Conservation (phyloP, 495 filamentous ascomycete species). For the Hyaloscypha finlandica region DNA sequence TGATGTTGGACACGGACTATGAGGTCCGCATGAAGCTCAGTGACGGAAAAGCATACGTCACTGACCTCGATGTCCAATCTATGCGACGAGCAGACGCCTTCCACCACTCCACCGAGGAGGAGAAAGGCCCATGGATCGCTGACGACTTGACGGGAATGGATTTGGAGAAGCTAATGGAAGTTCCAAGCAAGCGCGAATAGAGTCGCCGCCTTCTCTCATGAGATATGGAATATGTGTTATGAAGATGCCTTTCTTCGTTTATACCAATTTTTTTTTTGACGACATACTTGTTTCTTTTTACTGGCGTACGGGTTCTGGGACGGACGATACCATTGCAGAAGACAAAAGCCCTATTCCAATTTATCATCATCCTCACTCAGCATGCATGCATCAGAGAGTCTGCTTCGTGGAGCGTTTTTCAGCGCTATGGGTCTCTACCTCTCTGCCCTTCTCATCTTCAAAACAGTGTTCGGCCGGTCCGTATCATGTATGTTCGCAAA, state of each 20-base stretch:
- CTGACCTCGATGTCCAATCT: conserved; percentile 91
- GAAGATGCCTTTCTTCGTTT: conserved; percentile 19
- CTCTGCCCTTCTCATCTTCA: conserved; percentile 14
- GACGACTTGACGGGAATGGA: conserved; percentile 33
- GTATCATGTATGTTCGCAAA: conserved; percentile 12
- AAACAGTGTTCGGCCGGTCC: conserved; percentile 27
- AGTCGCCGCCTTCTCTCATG: conserved; percentile 14
- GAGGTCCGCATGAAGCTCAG: conserved; percentile 85
- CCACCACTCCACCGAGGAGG: conserved; percentile 71
- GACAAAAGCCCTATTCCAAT: conserved; percentile 26
- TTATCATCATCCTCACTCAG: conserved; percentile 24
- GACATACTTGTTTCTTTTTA: conserved; percentile 6
- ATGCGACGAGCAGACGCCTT: conserved; percentile 84
- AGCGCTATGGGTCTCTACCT: background rate
- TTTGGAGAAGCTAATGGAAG: conserved; percentile 35
- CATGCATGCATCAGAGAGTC: conserved; percentile 20
- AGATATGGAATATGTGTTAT: conserved; percentile 24
- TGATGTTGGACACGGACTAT: conserved; percentile 95
- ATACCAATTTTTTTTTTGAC: conserved; percentile 10
- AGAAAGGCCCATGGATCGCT: conserved; percentile 73
- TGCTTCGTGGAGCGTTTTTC: conserved; percentile 9
- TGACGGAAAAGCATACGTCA: conserved; percentile 74
- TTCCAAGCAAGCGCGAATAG: conserved; percentile 28
- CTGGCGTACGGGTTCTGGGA: conserved; percentile 12
- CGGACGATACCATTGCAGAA: conserved; percentile 33